Conservation (phyloP, 129 eudicot species). For the Escallonia herrerae region DNA sequence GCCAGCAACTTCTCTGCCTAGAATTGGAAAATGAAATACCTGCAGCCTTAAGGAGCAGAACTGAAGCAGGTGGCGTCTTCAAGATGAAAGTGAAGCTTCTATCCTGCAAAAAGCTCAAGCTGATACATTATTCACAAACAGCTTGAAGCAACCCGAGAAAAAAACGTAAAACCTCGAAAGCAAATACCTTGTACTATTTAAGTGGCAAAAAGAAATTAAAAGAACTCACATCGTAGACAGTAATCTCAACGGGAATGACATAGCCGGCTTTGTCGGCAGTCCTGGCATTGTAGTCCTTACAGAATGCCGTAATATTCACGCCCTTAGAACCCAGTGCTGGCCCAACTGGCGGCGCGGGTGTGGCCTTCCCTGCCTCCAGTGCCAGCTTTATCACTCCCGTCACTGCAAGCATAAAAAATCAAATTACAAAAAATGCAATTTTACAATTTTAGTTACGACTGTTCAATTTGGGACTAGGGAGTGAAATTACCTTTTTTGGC, state of each 20-base stretch:
- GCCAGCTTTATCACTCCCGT: constrained; percentile 88
- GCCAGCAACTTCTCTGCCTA: too few species aligned
- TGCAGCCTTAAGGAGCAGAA: constrained; percentile 91
- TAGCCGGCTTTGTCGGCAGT: constrained; percentile 98
- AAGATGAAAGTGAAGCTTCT: constrained; percentile 88
- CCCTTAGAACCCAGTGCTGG: constrained; percentile 98
- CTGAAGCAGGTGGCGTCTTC: constrained; percentile 99
- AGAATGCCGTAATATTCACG: constrained; percentile 89
- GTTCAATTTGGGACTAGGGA: too few species aligned
- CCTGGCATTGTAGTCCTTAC: constrained; percentile 95
- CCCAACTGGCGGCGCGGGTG: constrained; percentile 97
- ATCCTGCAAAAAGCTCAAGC: constrained; percentile 41
- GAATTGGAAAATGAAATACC: constrained; percentile 33
- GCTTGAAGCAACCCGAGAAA: background rate
- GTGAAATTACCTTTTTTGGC: constrained; percentile 62
- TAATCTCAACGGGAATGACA: constrained; percentile 90
- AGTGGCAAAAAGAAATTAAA: background rate
- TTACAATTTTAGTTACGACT: too few species aligned
- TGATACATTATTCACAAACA: background rate
- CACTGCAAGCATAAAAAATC: constrained; percentile 35
- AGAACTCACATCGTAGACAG: constrained; percentile 74
- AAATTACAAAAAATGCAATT: background rate
- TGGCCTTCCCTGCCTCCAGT: constrained; percentile 94
- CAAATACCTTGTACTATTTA: background rate
- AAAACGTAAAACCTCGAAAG: background rate